These are phyloP conservation scores for Colletotrichum sp. DNA, from an alignment of 2,329 filamentous ascomycete species.

Conservation along the genomic window DNA sequence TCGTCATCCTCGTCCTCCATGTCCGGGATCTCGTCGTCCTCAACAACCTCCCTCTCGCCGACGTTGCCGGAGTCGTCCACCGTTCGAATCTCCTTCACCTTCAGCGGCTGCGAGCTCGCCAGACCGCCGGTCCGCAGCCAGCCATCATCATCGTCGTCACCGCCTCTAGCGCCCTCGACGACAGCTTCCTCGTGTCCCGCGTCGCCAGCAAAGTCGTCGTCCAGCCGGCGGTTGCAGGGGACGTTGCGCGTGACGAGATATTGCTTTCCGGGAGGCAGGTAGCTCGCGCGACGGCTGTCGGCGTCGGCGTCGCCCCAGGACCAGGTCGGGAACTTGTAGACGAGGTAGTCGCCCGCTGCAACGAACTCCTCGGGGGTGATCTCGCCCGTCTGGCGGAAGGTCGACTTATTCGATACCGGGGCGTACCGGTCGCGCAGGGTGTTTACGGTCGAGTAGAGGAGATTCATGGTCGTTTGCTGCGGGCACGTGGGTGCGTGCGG, in stretches of 20 bases:
- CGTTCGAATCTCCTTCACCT: slow-evolving; percentile 82
- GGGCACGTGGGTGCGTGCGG: neutral
- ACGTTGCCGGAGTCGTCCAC: slow-evolving; percentile 90
- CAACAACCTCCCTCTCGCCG: slow-evolving; percentile 73
- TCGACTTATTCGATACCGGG: slow-evolving; percentile 87
- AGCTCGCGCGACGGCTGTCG: slow-evolving; percentile 76
- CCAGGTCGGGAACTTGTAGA: slow-evolving; percentile 99
- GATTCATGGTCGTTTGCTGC: slow-evolving; percentile 69
- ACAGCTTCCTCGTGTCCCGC: slow-evolving; percentile 86
- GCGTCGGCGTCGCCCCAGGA: slow-evolving; percentile 91
- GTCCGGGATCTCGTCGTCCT: slow-evolving; percentile 90
- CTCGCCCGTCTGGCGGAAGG: slow-evolving; percentile 91
- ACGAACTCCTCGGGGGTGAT: slow-evolving; percentile 98
- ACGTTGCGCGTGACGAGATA: slow-evolving; percentile 94
- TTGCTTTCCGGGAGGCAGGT: slow-evolving; percentile 90
- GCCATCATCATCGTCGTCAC: slow-evolving; percentile 77
- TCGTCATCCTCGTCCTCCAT: slow-evolving; percentile 99
- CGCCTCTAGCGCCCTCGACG: slow-evolving; percentile 61
- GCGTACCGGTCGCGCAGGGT: slow-evolving; percentile 91
- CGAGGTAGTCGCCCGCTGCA: slow-evolving; percentile 93
- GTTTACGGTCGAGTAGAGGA: slow-evolving; percentile 91
- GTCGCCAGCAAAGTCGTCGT: slow-evolving; percentile 91
- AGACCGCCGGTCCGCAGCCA: slow-evolving; percentile 90
- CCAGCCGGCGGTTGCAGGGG: slow-evolving; percentile 88
- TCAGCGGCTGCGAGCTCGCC: slow-evolving; percentile 75